Evolutionary conservation across 176 grass and related monocot genomes (phyloP), one percentile per base, ranked within the genome.

Genomic region (Carex littledalei): DNA sequence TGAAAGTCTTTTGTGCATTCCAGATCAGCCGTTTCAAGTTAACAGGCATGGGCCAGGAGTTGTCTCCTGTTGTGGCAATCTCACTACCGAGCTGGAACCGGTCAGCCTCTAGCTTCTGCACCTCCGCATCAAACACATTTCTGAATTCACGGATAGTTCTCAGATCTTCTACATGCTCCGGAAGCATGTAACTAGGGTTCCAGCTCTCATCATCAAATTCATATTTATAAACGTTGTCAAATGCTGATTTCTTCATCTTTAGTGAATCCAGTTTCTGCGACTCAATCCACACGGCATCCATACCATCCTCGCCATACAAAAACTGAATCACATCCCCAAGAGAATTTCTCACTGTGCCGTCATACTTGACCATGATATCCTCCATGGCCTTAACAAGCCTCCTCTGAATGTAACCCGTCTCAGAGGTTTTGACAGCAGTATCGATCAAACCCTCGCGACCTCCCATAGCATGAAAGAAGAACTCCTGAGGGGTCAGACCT

Each of bases 251-350:
- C 73, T 94, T 98, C 93, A 95, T 94, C 85, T 98, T 98, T 79
- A 98, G 79, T 18, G 96, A 95, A 73, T 98, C 96, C 90, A 98
- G 66, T 39, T 98, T 98, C 55, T 95, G 96, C 12, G 83, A 81
- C 79, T 98, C 96, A 63, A 98, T 98, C 96, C 96, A 98, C 79
- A 98, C 96, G 60, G 93, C 88, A 89, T 98, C 96, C 96, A 98
- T 98, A 63, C 93, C 96, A 95, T 98, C 96, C 77, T 98, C 96
- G 78, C 96, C 96, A 81, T 98, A 98, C 57, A 98, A 85, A 75
- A 98, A 98, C 78, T 98, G 96, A 79, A 98, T 98, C 57, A 94
- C 93, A 85, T 98, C 96, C 15, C 96, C 96, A 8, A 98, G 69
- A n/a, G 96, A 98, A 67, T 98, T 98, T 84, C 96, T 90, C 32